These are phyloP conservation scores for Serendipita sp. DNA, from an alignment of 768 basidiomycete species.

Conservation along the genomic window DNA sequence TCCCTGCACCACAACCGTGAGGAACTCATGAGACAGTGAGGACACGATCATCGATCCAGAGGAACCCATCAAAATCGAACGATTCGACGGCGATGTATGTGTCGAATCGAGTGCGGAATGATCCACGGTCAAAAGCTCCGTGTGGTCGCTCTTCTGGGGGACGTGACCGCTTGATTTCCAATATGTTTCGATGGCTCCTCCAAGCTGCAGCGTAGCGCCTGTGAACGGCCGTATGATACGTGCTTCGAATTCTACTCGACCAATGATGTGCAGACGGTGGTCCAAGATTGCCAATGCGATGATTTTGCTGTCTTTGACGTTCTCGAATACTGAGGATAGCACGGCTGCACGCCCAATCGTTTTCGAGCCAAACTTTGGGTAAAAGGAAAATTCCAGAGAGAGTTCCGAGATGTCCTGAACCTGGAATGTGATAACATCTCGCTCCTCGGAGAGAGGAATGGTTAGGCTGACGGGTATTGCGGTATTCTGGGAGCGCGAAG, in stretches of 20 bases:
- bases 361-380: slow-evolving; percentile 94
- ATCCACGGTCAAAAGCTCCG: slow-evolving; percentile 26
- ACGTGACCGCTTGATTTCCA: slow-evolving; percentile 66
- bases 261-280: slow-evolving; percentile 82
- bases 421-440: slow-evolving; percentile 75
- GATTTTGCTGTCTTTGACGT: slow-evolving; percentile 33
- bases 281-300: slow-evolving; percentile 61
- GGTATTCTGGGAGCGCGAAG: slow-evolving; percentile 65
- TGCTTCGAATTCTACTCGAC: slow-evolving; percentile 81
- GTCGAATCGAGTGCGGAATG: slow-evolving; percentile 33
- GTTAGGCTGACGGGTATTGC: slow-evolving; percentile 84
- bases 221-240: slow-evolving; percentile 79
- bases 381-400: slow-evolving; percentile 81
- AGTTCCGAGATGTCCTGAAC: slow-evolving; percentile 55
- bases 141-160: slow-evolving; percentile 22
- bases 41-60: slow-evolving; percentile 54
- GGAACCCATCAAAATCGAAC: slow-evolving; percentile 32
- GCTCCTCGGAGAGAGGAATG: slow-evolving; percentile 57
- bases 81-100: slow-evolving; percentile 57
- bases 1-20: slow-evolving; percentile 77
- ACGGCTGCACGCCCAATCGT: slow-evolving; percentile 89
- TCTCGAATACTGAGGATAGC: slow-evolving; percentile 53
- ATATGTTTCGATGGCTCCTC: slow-evolving; percentile 92
- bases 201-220: slow-evolving; percentile 84
- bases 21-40: slow-evolving; percentile 78